Percentiles rank a stretch among this genome's conserved stretches.
phyloP scores from a whole-genome alignment of 768 basidiomycete genomes.

The Mycena pura region DNA sequence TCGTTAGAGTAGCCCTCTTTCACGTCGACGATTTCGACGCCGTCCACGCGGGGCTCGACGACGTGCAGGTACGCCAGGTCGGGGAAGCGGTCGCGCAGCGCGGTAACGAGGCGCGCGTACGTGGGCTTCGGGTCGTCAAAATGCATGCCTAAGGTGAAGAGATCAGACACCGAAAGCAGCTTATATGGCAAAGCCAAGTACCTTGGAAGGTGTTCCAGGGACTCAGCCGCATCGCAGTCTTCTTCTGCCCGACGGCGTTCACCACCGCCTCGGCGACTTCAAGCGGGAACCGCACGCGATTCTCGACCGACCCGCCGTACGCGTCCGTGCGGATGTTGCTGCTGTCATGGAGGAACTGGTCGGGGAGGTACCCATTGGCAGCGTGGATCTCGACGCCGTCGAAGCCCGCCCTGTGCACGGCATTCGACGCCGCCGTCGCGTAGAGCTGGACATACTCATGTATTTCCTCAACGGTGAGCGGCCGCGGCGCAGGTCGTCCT shows the following conservation, averaged over 20 bases:
- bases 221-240: conserved; percentile 50
- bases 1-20: conserved; percentile 35
- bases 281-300: conserved; percentile 53
- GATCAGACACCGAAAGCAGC: no score
- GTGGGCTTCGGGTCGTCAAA: conserved; percentile 51
- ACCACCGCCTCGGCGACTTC: conserved; percentile 50
- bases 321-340: conserved; percentile 48
- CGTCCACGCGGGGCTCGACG: conserved; percentile 41
- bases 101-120: conserved; percentile 47
- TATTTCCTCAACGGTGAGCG: conserved; percentile 41
- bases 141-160: conserved; percentile 41
- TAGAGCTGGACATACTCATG: conserved; percentile 47
- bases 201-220: conserved; percentile 44
- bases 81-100: conserved; percentile 42
- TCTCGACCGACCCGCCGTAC: conserved; percentile 42
- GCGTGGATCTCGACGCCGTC: conserved; percentile 59
- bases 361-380: conserved; percentile 41
- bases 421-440: conserved; percentile 51
- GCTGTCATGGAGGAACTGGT: conserved; percentile 54
- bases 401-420: conserved; percentile 56
- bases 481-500: conserved; percentile 26
- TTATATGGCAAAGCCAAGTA: conserved; percentile 26
- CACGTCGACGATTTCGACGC: background rate
- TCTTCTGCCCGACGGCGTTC: conserved; percentile 51
- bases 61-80: conserved; percentile 54